Percentiles rank a stretch among this genome's conserved stretches.
Evolutionary conservation across 768 basidiomycete species (phyloP).

Genomic region (Lactarius trivialis): DNA sequence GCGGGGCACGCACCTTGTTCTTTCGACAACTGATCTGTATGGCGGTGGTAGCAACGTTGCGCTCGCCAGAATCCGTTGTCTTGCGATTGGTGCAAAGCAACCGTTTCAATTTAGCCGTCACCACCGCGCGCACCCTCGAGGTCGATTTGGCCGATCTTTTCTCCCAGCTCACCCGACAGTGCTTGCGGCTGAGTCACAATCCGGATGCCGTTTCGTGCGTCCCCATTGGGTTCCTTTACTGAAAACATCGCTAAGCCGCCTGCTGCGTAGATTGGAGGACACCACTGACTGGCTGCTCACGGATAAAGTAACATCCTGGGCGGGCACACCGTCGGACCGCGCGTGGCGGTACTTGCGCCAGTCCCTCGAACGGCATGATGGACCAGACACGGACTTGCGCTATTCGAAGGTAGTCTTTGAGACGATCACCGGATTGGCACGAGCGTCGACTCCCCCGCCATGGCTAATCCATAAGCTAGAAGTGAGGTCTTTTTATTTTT

Average conservation of each 20-base stretch:
- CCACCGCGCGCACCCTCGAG: conserved; percentile 63
- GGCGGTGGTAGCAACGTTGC: conserved; percentile 36
- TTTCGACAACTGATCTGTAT: conserved; percentile 15
- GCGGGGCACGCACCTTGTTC: conserved; percentile 24
- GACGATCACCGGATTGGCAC: conserved; percentile 63
- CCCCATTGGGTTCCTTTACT: neutral
- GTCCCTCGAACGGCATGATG: conserved; percentile 73
- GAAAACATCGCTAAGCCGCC: conserved; percentile 5
- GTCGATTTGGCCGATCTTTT: conserved; percentile 89
- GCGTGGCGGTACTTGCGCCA: conserved; percentile 87
- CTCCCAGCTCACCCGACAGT: conserved; percentile 66
- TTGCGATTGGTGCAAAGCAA: conserved; percentile 72
- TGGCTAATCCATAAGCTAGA: conserved; percentile 79
- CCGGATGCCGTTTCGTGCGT: conserved; percentile 55
- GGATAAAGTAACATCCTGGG: conserved; percentile 76
- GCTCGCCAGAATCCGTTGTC: conserved; percentile 54
- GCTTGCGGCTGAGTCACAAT: conserved; percentile 64
- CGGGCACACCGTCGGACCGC: conserved; percentile 70
- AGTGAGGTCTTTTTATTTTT: conserved; percentile 35
- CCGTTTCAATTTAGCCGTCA: conserved; percentile 73
- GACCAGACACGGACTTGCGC: conserved; percentile 56
- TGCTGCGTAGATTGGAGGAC: conserved; percentile 51
- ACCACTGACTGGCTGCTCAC: conserved; percentile 78
- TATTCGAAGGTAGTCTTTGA: conserved; percentile 77
- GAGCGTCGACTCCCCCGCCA: conserved; percentile 57